A percentile compares a stretch with the other conserved stretches of the same genome.
These are phyloP conservation scores for Aureobasidium sp. DNA, from an alignment of 2,329 filamentous ascomycete species.

Conservation along the genomic window DNA sequence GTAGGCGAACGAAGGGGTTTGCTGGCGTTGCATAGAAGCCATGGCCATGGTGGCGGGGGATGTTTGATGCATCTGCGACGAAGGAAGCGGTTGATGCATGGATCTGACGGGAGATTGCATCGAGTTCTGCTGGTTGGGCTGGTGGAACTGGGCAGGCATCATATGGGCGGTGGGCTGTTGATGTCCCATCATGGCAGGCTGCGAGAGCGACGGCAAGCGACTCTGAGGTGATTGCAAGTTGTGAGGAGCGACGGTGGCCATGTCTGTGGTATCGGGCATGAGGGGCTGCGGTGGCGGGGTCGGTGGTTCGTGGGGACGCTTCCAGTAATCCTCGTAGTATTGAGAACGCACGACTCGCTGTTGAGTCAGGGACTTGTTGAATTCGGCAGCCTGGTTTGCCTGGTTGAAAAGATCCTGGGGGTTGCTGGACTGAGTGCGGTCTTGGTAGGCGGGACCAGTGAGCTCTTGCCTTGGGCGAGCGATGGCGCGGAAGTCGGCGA, in stretches of 20 bases:
- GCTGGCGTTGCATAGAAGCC: slow-evolving; percentile 31
- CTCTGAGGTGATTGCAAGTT: slow-evolving; percentile 41
- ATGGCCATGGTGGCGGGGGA: slow-evolving; percentile 51
- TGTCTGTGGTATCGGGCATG: slow-evolving; percentile 33
- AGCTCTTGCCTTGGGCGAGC: slow-evolving; percentile 85
- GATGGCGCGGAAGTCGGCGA: slow-evolving; percentile 76
- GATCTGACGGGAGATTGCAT: slow-evolving; percentile 69
- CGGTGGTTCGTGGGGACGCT: slow-evolving; percentile 72
- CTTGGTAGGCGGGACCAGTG: slow-evolving; percentile 78
- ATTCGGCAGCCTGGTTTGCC: slow-evolving; percentile 81
- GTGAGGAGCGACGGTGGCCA: slow-evolving; percentile 36
- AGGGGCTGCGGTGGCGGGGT: slow-evolving; percentile 42
- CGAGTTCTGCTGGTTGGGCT: slow-evolving; percentile 60
- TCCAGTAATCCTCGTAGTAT: slow-evolving; percentile 76
- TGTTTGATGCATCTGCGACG: slow-evolving; percentile 54
- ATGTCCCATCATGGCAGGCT: slow-evolving; percentile 16
- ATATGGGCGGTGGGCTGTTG: slow-evolving; percentile 15
- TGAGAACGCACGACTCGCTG: slow-evolving; percentile 72
- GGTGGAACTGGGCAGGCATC: slow-evolving; percentile 17
- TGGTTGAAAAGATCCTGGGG: slow-evolving; percentile 76
- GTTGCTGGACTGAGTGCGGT: slow-evolving; percentile 70
- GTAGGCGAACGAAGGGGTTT: slow-evolving; percentile 41
- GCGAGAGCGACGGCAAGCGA: slow-evolving; percentile 8
- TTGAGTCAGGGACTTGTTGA: slow-evolving; percentile 75
- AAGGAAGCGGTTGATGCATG: slow-evolving; percentile 55